Base-by-base conservation (phyloP, 352 stramenopile species). In the Pythium pyrilobum region DNA sequence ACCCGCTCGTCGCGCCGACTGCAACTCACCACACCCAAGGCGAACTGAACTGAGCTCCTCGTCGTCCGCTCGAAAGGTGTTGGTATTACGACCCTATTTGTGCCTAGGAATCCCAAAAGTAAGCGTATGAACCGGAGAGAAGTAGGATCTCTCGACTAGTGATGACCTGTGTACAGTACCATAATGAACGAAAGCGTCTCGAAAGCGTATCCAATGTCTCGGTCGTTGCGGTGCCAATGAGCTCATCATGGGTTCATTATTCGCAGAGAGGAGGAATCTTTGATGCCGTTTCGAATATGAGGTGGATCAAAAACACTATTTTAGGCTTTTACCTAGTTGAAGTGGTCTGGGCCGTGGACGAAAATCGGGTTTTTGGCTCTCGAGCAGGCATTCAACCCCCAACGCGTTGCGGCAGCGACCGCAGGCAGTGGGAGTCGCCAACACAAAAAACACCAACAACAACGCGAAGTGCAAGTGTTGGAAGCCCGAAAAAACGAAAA, bases 311-410 rank as follows among this genome's bases (percentile, higher is more conserved):
- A 15, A 3, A 45, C 24, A 3, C 21, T 47, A 60, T 43, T 36
- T 16, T 47, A 60, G 52, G 52, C 32, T 36, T 33, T 46, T 16
- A 24, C 52, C 52, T 51, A 42, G 28, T 60, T 60, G 52, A 53
- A 60, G 42, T 55, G 21, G 9, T 46, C 45, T 50, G 4, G 33
- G 9, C n/a, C n/a, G n/a, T n/a, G n/a, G n/a, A n/a, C n/a, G n/a
- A n/a, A n/a, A 27, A 32, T 29, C 51, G 39, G 52, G 41, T 44
- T 59, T 59, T 59, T 59, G 52, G 42, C 52, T 59, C 52, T 42
- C 45, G 52, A 60, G 28, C 38, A 1, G 21, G 38, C 38, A 52
- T 42, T 60, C 33, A 52, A 60, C 42, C 42, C 52, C 52, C 52
- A 45, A 20, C 44, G 23, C 29, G 10, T 16, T 28, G 11, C 29